Evolutionary conservation across 2,329 filamentous ascomycete genomes (phyloP), one percentile per base, ranked within the genome.

Genomic region (Penicillium griseofulvum): DNA sequence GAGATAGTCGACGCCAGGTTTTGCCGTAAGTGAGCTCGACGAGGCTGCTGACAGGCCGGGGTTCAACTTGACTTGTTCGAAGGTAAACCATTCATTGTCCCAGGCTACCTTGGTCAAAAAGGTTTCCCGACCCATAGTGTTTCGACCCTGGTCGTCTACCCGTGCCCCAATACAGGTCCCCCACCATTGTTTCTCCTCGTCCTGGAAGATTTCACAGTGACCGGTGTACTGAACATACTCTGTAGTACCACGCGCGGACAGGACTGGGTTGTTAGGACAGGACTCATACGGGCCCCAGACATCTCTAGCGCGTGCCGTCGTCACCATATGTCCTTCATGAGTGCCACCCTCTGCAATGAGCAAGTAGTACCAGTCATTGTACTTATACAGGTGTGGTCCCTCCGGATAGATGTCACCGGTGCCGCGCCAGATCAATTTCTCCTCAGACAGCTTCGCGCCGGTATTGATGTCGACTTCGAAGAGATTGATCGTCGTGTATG

Each of bases 291-390:
- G 80, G 0, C 79, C 80, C 12, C 60, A 83, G 54, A 81, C 65
- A 26, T 56, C 68, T 51, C 63, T 71, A 0, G 78, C 76, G 5
- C 79, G 73, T 2, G 78, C 78, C 66, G 80, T 78, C 0, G 76
- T 80, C 28, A 77, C 77, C 74, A 77, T 79, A 59, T 83, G 80
- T 5, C 38, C 68, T 0, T 76, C 60, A 0, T 76, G 76, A 0
- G 80, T 82, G 2, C 80, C 80, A 55, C 78, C 78, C 67, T 83
- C 80, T 0, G 79, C 77, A 2, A 75, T 74, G 11, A 81, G 59
- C 3, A 82, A 66, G 53, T 82, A 82, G 56, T 81, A 82, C 61
- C 69, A 81, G 0, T 71, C 76, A 42, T 81, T 77, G 49, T 76
- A 77, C 41, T 68, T 71, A 59, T 80, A 81, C 29, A 83, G 70